Conservation (phyloP, 2,329 filamentous ascomycete species). For the Juglanconis oblonga region DNA sequence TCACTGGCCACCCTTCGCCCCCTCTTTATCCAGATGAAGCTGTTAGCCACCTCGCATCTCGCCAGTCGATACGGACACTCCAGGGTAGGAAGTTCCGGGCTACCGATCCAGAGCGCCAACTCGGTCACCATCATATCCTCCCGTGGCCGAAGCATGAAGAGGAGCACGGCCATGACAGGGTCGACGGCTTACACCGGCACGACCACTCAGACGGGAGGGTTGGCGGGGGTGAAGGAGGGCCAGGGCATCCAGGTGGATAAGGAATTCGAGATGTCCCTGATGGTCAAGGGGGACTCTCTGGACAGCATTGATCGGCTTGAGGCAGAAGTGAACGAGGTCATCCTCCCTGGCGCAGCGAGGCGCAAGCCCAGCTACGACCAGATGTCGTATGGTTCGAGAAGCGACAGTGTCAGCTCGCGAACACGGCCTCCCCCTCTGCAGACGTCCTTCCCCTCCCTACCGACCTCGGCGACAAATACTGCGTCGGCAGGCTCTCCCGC, state of each 20-base stretch:
- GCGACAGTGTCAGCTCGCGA: background rate
- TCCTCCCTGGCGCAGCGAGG: conserved; percentile 5
- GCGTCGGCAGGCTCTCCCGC: background rate
- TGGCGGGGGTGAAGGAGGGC: background rate
- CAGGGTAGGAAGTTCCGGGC: background rate
- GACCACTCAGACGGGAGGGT: background rate
- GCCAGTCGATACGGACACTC: conserved; percentile 10
- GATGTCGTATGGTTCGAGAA: background rate
- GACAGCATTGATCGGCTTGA: conserved; percentile 14
- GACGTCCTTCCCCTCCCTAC: conserved; percentile 1
- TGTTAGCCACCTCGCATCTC: conserved; percentile 9
- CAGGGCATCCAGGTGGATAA: conserved; percentile 9
- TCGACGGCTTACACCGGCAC: conserved; percentile 1
- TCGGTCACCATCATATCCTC: conserved; percentile 14
- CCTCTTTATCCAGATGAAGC: conserved; percentile 13
- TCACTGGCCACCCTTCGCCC: conserved; percentile 34
- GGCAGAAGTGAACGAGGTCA: conserved; percentile 13
- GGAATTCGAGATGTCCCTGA: conserved; percentile 18
- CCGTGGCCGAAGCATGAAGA: conserved; percentile 1
- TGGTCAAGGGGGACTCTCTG: conserved; percentile 9
- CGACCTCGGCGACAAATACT: background rate
- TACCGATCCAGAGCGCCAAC: conserved; percentile 12
- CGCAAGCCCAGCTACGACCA: conserved; percentile 4
- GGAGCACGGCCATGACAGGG: background rate
- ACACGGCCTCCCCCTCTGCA: conserved; percentile 3